Percentiles rank a stretch among this genome's conserved stretches.
These are phyloP conservation scores for Kuraishia borneana DNA, from an alignment of 805 yeast genomes.

Conservation along the genomic window DNA sequence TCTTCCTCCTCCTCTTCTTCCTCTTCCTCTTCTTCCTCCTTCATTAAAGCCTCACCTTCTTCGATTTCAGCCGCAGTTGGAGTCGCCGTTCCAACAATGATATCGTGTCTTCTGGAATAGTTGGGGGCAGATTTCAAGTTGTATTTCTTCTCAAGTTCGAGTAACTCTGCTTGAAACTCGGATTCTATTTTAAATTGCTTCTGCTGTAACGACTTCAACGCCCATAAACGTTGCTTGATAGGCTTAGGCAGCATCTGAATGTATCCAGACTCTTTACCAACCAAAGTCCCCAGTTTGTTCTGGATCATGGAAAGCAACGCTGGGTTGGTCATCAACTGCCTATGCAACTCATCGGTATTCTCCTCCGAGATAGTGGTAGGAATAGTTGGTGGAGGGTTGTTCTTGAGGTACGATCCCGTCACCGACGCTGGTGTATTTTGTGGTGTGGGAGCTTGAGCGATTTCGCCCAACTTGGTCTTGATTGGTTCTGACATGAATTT, in stretches of 20 bases:
- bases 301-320: slow-evolving; percentile 79
- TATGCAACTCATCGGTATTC: slow-evolving; percentile 18
- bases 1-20: slow-evolving; percentile 27
- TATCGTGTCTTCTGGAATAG: slow-evolving; percentile 58
- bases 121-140: slow-evolving; percentile 64
- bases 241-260: slow-evolving; percentile 61
- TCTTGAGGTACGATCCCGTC: slow-evolving; percentile 58
- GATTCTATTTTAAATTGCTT: slow-evolving; percentile 77
- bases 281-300: slow-evolving; percentile 73
- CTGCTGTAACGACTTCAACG: slow-evolving; percentile 72
- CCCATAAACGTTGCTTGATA: slow-evolving; percentile 69
- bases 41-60: slow-evolving; percentile 64
- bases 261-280: slow-evolving; percentile 84
- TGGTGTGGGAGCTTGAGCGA: slow-evolving; percentile 93
- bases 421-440: slow-evolving; percentile 95
- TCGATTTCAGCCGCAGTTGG: slow-evolving; percentile 73
- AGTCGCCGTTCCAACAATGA: slow-evolving; percentile 62
- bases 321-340: slow-evolving; percentile 52
- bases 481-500: slow-evolving; percentile 74
- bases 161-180: slow-evolving; percentile 81
- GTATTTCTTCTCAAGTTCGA: slow-evolving; percentile 77
- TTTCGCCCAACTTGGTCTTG: slow-evolving; percentile 59
- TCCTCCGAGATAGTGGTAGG: slow-evolving; percentile 68
- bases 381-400: slow-evolving; percentile 45
- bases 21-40: slow-evolving; percentile 30